Evolutionary conservation across 495 filamentous ascomycete genomes (phyloP).

Genomic region (Penicillium robsamsonii): DNA sequence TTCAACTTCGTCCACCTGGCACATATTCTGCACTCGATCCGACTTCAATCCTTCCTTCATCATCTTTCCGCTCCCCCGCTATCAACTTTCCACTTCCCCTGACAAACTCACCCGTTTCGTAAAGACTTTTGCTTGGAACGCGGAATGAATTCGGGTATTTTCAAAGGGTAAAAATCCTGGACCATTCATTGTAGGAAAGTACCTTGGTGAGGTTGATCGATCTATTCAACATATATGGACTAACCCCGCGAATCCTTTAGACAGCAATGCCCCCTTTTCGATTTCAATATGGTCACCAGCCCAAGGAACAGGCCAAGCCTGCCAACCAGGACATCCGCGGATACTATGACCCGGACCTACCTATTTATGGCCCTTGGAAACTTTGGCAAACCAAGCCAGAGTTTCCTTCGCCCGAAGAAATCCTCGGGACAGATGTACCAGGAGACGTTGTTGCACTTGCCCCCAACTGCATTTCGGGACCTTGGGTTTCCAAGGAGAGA

Average conservation of each 20-base stretch:
- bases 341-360: slow-evolving; percentile 28
- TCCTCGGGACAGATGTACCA: slow-evolving; percentile 30
- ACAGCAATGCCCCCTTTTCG: background rate
- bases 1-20: background rate
- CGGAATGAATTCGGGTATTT: background rate
- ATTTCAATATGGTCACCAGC: background rate
- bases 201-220: background rate
- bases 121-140: background rate
- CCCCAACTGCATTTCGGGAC: slow-evolving; percentile 40
- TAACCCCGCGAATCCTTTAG: background rate
- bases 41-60: background rate
- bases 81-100: background rate
- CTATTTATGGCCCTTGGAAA: slow-evolving; percentile 15
- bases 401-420: slow-evolving; percentile 44
- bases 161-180: background rate
- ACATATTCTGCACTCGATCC: background rate
- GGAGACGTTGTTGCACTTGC: slow-evolving; percentile 28
- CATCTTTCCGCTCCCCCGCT: background rate
- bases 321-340: slow-evolving; percentile 34
- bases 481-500: slow-evolving; percentile 47
- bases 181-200: background rate
- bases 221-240: background rate
- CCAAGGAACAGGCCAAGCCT: background rate
- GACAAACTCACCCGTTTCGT: background rate
- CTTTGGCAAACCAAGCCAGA: slow-evolving; percentile 46